Evolutionary conservation across 23 red algal genomes (phyloP).

Genomic region (Cyanidium caldarium): DNA sequence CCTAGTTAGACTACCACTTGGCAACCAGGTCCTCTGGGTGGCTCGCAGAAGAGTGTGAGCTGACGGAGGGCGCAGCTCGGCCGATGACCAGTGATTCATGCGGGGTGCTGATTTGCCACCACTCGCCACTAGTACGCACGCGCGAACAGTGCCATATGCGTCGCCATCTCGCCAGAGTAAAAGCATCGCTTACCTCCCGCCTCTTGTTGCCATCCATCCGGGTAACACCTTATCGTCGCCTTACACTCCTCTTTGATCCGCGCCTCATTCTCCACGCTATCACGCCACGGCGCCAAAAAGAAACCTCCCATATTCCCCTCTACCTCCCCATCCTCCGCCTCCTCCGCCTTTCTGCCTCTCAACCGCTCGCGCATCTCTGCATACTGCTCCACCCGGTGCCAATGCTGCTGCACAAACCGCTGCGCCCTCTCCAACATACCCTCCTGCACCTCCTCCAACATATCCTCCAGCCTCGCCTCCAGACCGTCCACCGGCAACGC

Average conservation of each 20-base stretch:
- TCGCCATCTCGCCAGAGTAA: conserved; percentile 81
- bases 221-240: conserved; percentile 89
- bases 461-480: background rate
- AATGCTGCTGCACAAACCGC: background rate
- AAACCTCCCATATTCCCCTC: conserved; percentile 24
- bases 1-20: too few relatives aligned
- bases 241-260: conserved; percentile 72
- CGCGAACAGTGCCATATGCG: conserved; percentile 92
- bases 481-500: background rate
- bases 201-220: conserved; percentile 39
- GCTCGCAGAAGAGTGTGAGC: too few relatives aligned
- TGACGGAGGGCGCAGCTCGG: too few relatives aligned
- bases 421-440: conserved; percentile 12
- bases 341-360: background rate
- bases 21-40: too few relatives aligned
- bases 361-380: conserved; percentile 51
- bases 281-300: conserved; percentile 80
- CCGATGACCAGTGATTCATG: too few relatives aligned
- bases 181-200: conserved; percentile 44
- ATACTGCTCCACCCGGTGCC: conserved; percentile 18
- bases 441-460: background rate
- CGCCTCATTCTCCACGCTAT: conserved; percentile 51
- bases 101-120: too few relatives aligned
- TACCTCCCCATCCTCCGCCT: background rate
- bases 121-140: conserved; percentile 71